Conservation (phyloP, 83 land plant species). For the Picea abies region DNA sequence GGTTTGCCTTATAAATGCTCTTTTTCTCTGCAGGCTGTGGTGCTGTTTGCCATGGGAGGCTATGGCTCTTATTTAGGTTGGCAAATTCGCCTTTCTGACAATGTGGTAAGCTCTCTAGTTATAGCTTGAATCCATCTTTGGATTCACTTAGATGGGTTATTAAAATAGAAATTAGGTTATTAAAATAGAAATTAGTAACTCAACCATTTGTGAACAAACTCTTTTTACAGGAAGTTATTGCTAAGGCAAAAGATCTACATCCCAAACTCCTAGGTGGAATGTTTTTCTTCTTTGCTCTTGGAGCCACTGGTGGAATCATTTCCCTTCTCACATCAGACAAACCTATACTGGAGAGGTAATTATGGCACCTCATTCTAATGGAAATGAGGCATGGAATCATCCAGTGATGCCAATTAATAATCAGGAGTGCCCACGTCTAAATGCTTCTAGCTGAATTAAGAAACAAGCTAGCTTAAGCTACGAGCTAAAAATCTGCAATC, state of each 20-base stretch:
- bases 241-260: slow-evolving; percentile 86
- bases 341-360: slow-evolving; percentile 83
- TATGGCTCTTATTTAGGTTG: slow-evolving; percentile 93
- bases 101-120: slow-evolving; percentile 47
- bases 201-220: not conserved
- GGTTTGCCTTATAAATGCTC: not conserved
- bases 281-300: slow-evolving; percentile 96
- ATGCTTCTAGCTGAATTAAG: not conserved
- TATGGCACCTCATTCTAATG: not conserved
- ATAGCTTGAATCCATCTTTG: not conserved
- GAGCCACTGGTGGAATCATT: slow-evolving; percentile 87
- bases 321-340: slow-evolving; percentile 80
- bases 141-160: not conserved
- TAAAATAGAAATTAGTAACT: not conserved
- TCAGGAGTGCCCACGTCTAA: not conserved
- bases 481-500: not conserved
- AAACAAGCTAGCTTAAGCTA: too few relatives aligned
- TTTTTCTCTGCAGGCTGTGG: slow-evolving; percentile 68
- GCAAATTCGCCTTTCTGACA: slow-evolving; percentile 68
- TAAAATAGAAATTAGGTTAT: too few relatives aligned
- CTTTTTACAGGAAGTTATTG: slow-evolving; percentile 67
- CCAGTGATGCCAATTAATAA: not conserved
- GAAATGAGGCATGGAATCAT: not conserved
- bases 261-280: slow-evolving; percentile 92
- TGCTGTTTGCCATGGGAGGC: slow-evolving; percentile 94